Evolutionary conservation across 2,329 filamentous ascomycete species (phyloP).

Genomic region (Tolypocladium amazonense): DNA sequence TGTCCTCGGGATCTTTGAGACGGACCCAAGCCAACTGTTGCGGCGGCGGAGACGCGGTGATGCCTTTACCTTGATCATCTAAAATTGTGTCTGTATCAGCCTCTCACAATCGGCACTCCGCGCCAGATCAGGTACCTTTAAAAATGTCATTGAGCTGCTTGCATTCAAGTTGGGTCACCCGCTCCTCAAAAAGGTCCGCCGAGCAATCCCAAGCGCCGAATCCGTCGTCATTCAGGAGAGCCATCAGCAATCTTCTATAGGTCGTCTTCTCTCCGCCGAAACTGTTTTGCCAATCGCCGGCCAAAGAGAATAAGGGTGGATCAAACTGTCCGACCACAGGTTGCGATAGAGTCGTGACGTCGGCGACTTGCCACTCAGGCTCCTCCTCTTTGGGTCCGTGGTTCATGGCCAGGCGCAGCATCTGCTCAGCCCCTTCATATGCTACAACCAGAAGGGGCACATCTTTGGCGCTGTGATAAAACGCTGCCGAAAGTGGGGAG

Average conservation of each 20-base stretch:
- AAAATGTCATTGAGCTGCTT: slow-evolving; percentile 4
- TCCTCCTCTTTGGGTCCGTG: slow-evolving; percentile 4
- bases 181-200: slow-evolving; percentile 5
- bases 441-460: slow-evolving; percentile 7
- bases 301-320: slow-evolving; percentile 7
- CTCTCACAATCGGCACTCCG: not conserved
- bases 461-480: slow-evolving; percentile 7
- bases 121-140: slow-evolving; percentile 3
- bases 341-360: slow-evolving; percentile 4
- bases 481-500: slow-evolving; percentile 9
- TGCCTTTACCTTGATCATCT: slow-evolving; percentile 5
- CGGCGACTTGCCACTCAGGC: slow-evolving; percentile 5
- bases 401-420: slow-evolving; percentile 9
- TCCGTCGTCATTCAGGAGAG: slow-evolving; percentile 5
- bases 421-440: slow-evolving; percentile 5
- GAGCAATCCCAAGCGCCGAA: slow-evolving; percentile 10
- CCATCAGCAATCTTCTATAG: slow-evolving; percentile 6
- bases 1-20: not conserved
- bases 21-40: slow-evolving; percentile 9
- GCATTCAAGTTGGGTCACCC: slow-evolving; percentile 6
- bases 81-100: slow-evolving; percentile 1
- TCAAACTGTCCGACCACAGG: slow-evolving; percentile 6
- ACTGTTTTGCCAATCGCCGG: slow-evolving; percentile 7
- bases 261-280: not conserved
- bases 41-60: slow-evolving; percentile 1